Evolutionary conservation across 495 filamentous ascomycete genomes (phyloP).

Genomic region (Talaromyces proteolyticus): DNA sequence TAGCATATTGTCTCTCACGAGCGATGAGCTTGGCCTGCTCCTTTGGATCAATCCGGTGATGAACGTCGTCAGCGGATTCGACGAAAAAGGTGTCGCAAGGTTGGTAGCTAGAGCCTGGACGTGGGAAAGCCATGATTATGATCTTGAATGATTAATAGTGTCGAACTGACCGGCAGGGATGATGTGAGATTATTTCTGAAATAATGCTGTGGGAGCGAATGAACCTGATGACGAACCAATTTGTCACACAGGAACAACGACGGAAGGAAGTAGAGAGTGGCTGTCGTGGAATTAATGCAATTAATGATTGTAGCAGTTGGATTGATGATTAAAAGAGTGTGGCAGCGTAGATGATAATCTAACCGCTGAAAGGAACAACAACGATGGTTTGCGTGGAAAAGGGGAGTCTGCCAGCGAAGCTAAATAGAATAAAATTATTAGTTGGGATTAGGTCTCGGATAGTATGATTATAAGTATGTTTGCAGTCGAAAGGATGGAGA

Average conservation of each 20-base stretch:
- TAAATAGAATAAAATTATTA: constrained; percentile 32
- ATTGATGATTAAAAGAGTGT: constrained; percentile 35
- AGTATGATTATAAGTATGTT: not conserved
- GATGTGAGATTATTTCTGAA: constrained; percentile 7
- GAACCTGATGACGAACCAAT: constrained; percentile 25
- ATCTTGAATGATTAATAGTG: constrained; percentile 15
- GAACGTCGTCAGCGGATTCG: constrained; percentile 67
- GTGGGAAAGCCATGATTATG: constrained; percentile 69
- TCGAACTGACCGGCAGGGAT: constrained; percentile 9
- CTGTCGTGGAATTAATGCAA: constrained; percentile 46
- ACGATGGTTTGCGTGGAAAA: constrained; percentile 14
- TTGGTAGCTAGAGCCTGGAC: constrained; percentile 45
- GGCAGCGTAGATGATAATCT: constrained; percentile 38
- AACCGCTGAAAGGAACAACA: constrained; percentile 16
- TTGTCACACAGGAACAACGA: constrained; percentile 33
- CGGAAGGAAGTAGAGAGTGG: constrained; percentile 47
- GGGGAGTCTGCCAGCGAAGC: constrained; percentile 38
- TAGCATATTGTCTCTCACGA: constrained; percentile 70
- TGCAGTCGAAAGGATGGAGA: not conserved
- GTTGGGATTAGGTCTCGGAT: not conserved
- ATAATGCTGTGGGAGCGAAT: constrained; percentile 18
- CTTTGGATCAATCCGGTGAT: constrained; percentile 36
- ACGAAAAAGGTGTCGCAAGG: constrained; percentile 81
- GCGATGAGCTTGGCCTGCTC: constrained; percentile 70
- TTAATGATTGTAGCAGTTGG: constrained; percentile 57